Evolutionary conservation across 1,284 basidiomycete genomes (phyloP).

Genomic region (Pterula multifida): DNA sequence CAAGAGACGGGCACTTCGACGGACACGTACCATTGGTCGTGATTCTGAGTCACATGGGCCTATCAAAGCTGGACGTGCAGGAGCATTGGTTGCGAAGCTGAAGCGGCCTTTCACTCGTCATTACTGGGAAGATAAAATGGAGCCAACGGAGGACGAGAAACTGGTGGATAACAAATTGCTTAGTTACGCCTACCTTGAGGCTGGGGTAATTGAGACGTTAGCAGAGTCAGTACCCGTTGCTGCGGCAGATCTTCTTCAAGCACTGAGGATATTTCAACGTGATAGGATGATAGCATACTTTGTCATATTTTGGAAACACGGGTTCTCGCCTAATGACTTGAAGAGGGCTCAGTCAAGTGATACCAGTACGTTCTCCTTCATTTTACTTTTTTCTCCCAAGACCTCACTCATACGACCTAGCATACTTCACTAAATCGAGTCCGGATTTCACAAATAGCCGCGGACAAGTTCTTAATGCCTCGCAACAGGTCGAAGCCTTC

Average conservation of each 20-base stretch:
- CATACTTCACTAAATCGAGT: constrained; percentile 36
- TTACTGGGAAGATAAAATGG: constrained; percentile 48
- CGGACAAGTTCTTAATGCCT: constrained; percentile 32
- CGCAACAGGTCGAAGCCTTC: constrained; percentile 43
- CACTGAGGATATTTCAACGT: neutral
- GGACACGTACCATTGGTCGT: constrained; percentile 43
- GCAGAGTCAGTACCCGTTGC: constrained; percentile 28
- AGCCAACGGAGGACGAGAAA: constrained; percentile 40
- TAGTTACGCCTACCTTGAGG: constrained; percentile 59
- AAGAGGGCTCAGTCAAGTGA: constrained; percentile 33
- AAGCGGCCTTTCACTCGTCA: constrained; percentile 42
- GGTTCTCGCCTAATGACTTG: constrained; percentile 49
- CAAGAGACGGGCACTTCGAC: constrained; percentile 45
- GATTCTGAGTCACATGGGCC: constrained; percentile 41
- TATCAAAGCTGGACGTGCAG: constrained; percentile 29
- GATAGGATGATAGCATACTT: constrained; percentile 48
- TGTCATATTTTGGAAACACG: constrained; percentile 50
- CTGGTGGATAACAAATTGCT: constrained; percentile 50
- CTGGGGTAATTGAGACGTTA: constrained; percentile 46
- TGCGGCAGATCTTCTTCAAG: too few relatives aligned
- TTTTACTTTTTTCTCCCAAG: neutral
- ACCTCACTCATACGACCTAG: too few relatives aligned
- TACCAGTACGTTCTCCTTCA: constrained; percentile 12
- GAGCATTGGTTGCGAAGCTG: constrained; percentile 23
- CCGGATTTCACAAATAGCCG: constrained; percentile 43